phyloP scores from a whole-genome alignment of 805 yeast genomes.

The Ogataea sp. region DNA sequence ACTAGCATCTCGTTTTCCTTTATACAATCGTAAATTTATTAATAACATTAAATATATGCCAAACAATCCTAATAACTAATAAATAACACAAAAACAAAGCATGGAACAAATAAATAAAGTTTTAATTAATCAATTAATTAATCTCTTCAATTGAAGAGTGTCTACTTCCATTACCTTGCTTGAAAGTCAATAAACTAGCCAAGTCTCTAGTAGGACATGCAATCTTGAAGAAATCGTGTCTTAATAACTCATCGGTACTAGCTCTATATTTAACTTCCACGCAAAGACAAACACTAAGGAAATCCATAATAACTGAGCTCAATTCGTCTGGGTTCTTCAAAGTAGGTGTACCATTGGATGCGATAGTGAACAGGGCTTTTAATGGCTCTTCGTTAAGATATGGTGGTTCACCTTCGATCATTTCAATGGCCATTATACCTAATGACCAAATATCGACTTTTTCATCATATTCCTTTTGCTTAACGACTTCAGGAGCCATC shows the following conservation, averaged over 20 bases:
- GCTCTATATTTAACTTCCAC: constrained; percentile 93
- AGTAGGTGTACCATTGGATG: constrained; percentile 94
- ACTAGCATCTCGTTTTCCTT: too few relatives aligned
- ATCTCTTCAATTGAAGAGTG: too few relatives aligned
- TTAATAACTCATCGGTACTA: constrained; percentile 76
- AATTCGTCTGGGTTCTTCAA: constrained; percentile 74
- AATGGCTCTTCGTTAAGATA: constrained; percentile 93
- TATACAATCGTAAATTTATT: too few relatives aligned
- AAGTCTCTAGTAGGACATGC: constrained; percentile 55
- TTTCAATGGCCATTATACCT: constrained; percentile 97
- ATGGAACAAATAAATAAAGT: too few relatives aligned
- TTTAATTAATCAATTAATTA: too few relatives aligned
- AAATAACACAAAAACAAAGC: too few relatives aligned
- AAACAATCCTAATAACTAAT: too few relatives aligned
- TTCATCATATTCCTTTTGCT: constrained; percentile 91
- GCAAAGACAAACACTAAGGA: constrained; percentile 83
- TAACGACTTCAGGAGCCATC: constrained; percentile 99
- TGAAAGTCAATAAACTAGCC: constrained; percentile 42
- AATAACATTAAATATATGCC: too few relatives aligned
- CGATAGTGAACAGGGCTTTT: constrained; percentile 87
- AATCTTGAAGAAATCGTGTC: constrained; percentile 62
- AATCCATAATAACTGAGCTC: constrained; percentile 71
- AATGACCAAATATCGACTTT: constrained; percentile 97
- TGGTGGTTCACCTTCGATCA: constrained; percentile 99
- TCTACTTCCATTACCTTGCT: too few relatives aligned